Percentiles rank a stretch among this genome's conserved stretches.
These are phyloP conservation scores for Cyclotella distinguenda DNA, from an alignment of 108 stramenopile genomes.

Conservation along the genomic window DNA sequence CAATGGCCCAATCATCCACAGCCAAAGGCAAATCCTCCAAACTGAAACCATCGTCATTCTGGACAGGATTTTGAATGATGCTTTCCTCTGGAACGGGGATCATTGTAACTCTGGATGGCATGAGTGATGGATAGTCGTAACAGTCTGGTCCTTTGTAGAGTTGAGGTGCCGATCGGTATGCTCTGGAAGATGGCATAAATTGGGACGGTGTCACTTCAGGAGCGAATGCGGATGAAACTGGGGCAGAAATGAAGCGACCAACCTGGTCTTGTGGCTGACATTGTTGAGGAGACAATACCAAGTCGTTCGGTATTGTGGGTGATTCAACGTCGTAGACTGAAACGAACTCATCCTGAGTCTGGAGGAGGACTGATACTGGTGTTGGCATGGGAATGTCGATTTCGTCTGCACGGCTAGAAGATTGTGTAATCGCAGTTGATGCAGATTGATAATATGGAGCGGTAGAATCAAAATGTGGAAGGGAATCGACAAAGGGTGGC, in stretches of 20 bases:
- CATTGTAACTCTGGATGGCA: constrained; percentile 11
- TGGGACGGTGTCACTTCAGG: constrained; percentile 7
- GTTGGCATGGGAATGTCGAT: constrained; percentile 56
- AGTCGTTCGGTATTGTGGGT: constrained; percentile 2
- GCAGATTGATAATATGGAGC: constrained; percentile 2
- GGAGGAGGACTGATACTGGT: constrained; percentile 45
- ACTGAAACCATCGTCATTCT: constrained; percentile 3
- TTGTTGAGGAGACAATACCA: constrained; percentile 1
- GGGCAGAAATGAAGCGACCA: constrained; percentile 3
- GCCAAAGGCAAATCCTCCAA: constrained; percentile 37
- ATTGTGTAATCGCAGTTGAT: background rate
- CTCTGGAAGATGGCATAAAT: background rate
- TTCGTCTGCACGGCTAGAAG: constrained; percentile 21
- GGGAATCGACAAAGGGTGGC: too few relatives aligned
- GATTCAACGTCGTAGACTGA: constrained; percentile 9
- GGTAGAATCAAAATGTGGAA: too few relatives aligned
- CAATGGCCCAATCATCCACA: constrained; percentile 45
- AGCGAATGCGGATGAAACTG: background rate
- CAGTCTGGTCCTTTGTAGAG: constrained; percentile 5
- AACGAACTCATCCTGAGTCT: constrained; percentile 43
- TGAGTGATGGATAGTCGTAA: constrained; percentile 7
- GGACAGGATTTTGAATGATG: constrained; percentile 9
- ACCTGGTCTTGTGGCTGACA: constrained; percentile 3
- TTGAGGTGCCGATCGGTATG: constrained; percentile 36
- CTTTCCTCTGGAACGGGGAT: constrained; percentile 30